Percentiles rank a stretch among this genome's conserved stretches.
Conservation (phyloP, 352 stramenopile species). For the Nothophytophthora sp. region DNA sequence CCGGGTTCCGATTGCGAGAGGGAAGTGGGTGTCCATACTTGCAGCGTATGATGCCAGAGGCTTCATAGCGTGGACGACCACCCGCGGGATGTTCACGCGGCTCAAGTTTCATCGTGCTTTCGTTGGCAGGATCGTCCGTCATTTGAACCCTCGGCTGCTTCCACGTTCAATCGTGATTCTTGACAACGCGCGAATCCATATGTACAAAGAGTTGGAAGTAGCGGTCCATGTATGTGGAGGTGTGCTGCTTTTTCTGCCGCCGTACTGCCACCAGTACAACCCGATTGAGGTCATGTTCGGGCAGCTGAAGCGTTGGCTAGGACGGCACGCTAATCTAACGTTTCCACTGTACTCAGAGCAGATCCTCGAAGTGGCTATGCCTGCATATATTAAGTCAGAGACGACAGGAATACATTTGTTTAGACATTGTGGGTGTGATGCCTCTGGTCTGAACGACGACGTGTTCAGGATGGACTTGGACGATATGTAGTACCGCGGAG, state of each 20-base stretch:
- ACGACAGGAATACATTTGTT: too few species aligned
- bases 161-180: constrained; percentile 6
- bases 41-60: constrained; percentile 5
- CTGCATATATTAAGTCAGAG: too few species aligned
- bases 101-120: constrained; percentile 8
- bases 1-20: not conserved
- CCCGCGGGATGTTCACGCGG: constrained; percentile 5
- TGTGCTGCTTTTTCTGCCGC: constrained; percentile 2
- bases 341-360: too few species aligned
- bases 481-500: too few species aligned
- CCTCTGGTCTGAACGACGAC: too few species aligned
- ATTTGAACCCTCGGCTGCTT: constrained; percentile 16
- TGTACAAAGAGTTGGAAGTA: constrained; percentile 7
- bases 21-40: constrained; percentile 4
- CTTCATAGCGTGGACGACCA: constrained; percentile 8
- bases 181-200: constrained; percentile 6
- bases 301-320: constrained; percentile 2
- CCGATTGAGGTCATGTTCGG: constrained; percentile 8
- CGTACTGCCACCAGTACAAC: constrained; percentile 6
- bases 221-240: not conserved
- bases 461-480: too few species aligned
- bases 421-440: too few species aligned
- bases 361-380: too few species aligned
- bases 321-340: not conserved
- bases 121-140: not conserved